Base-by-base conservation (phyloP, 1,139 yeast genomes). In the Zygosaccharomyces sapae region DNA sequence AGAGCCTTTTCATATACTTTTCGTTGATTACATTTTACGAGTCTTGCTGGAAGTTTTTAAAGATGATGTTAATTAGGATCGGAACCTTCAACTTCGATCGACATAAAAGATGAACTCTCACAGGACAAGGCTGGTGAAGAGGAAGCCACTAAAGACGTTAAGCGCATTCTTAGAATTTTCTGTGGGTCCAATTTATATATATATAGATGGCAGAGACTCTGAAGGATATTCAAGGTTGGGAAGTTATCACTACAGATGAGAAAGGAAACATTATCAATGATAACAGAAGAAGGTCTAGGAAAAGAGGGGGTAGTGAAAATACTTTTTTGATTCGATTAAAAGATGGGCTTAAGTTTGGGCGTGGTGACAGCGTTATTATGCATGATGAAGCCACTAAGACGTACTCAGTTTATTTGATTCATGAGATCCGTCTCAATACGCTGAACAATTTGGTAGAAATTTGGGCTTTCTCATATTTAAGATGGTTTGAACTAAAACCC, bases 341-440 rank as follows among this genome's bases (percentile, higher is more conserved):
- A 1, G 61, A 56, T 45, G 58, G 54, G 8, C 33, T 55, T 6
- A 55, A 48, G 33, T 43, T 63, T 29, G 53, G 59, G 6, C 53
- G 61, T 27, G 67, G 66, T 16, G 62, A 57, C 39, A 55, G 55
- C 24, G 55, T 63, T 22, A 48, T 57, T 20, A 56, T 57, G 49
- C 41, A 52, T 12, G 59, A 59, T 42, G 44, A 44, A 2, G 54
- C 44, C 10, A 46, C 55, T 2, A 54, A 50, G 7, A 46, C 56
- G 2, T 52, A 48, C 31, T 52, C 63, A 2, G 56, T 58, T 3
- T 57, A 60, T 41, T 46, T 61, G 48, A 52, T 63, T 5, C 57
- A 57, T 33, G 67, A 63, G 38, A 59, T 63, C n/a, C 52, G 66
- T 20, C 48, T 58, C 25, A 59, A 62, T 41, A 61, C 66, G 1